These are phyloP conservation scores for Phellopilus nigrolimitatus DNA, from an alignment of 1,284 basidiomycete species.

Conservation along the genomic window DNA sequence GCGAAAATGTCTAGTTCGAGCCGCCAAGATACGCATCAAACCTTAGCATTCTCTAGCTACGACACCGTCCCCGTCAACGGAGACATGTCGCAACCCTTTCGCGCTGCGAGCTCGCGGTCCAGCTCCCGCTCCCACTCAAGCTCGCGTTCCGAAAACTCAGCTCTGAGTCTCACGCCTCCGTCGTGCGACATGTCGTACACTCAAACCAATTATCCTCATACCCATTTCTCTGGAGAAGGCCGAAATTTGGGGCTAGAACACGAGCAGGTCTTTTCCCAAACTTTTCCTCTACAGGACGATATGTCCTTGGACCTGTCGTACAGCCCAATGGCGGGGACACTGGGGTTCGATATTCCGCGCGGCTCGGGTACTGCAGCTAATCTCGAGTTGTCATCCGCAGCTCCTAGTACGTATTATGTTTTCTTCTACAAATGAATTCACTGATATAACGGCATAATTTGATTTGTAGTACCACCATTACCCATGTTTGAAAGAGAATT, in stretches of 20 bases:
- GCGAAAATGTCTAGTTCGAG: neutral
- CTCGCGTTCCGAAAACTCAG: neutral
- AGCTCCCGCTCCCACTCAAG: constrained; percentile 6
- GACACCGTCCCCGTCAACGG: neutral
- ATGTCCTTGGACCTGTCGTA: too few species aligned
- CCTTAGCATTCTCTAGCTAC: neutral
- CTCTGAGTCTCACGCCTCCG: neutral
- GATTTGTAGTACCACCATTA: neutral
- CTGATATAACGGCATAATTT: too few species aligned
- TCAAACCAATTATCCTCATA: neutral
- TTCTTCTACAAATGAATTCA: neutral
- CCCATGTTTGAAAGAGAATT: neutral
- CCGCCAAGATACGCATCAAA: neutral
- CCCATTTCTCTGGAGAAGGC: too few species aligned
- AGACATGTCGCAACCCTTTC: too few species aligned
- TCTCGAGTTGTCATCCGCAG: too few species aligned
- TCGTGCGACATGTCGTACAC: neutral
- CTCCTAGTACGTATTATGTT: too few species aligned
- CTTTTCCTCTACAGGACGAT: too few species aligned
- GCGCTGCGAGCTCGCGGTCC: neutral
- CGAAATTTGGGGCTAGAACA: too few species aligned
- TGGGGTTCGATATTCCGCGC: too few species aligned
- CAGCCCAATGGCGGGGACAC: too few species aligned
- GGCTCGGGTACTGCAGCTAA: too few species aligned
- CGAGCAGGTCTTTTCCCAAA: too few species aligned